Evolutionary conservation across 2,329 filamentous ascomycete genomes (phyloP), one percentile per base, ranked within the genome.

Genomic region (Sporothrix globosa): DNA sequence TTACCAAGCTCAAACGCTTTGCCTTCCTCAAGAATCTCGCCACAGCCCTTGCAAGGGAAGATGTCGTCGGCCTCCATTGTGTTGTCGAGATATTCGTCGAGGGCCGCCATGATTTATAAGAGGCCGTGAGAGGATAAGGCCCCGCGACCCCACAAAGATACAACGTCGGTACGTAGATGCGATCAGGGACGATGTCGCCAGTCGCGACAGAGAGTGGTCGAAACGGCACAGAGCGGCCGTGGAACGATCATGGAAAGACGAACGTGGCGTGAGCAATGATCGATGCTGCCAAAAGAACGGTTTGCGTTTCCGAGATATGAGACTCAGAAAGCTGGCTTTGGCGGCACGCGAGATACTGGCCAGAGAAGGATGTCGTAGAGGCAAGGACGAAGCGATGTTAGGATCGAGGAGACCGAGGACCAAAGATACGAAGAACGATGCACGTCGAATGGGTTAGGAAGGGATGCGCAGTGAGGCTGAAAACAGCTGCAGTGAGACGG

Each of bases 21-120:
- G 76, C 96, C 96, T 85, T 99, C 96, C 81, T 99, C 96, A 24
- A 99, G 87, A 75, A 98, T 97, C 93, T 96, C 92, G 83, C 93
- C 93, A 81, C 93, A 97, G 72, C 92, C 93, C 84, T 96, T 97
- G 84, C 93, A 97, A 73, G 92, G 92, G 78, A 92, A 96, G 74
- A 91, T 85, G 79, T 97, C 93, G 76, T 96, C 93, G 73, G 87
- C 86, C 72, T 96, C 92, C 84, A 92, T 85, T 68, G 88, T 86
- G 76, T 81, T 85, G 72, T 91, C 88, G 74, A 88, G 80, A 75
- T 88, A 90, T 70, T 88, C 87, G 74, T 88, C 87, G 77, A 89
- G 85, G 74, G 81, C 81, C 70, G 85, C 79, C 82, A 85, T 83
- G 78, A 70, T 78, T 44, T 30, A 21, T 19, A 67, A 27, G 17